These are phyloP conservation scores for Coemansia sp. DNA, from an alignment of 192 early-diverging fungal genomes.

Conservation along the genomic window DNA sequence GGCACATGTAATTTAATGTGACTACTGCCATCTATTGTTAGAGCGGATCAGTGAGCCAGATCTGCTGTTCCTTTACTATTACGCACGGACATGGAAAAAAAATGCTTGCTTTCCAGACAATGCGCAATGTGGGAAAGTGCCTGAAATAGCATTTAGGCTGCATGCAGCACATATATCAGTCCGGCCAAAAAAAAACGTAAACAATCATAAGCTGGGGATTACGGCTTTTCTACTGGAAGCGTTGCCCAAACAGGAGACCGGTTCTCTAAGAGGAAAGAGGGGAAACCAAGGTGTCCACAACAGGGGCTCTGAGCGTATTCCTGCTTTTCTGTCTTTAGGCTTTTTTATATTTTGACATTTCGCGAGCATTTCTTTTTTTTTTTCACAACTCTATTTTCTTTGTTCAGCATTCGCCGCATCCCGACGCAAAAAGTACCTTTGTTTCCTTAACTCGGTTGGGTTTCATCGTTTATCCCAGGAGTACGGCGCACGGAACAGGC, in stretches of 20 bases:
- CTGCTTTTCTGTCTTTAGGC: neutral
- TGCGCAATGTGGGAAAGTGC: neutral
- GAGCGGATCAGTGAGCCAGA: neutral
- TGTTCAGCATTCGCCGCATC: conserved; percentile 2
- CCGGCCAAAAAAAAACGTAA: neutral
- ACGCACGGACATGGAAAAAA: neutral
- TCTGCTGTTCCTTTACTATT: neutral
- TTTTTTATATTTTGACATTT: neutral
- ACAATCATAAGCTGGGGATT: neutral
- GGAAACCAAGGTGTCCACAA: neutral
- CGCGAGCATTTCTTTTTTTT: neutral
- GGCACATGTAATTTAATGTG: neutral
- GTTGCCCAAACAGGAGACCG: conserved; percentile 1
- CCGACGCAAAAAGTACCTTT: neutral
- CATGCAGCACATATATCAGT: neutral
- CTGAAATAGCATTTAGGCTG: conserved; percentile 4
- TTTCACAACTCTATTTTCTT: neutral
- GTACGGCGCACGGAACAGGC: neutral
- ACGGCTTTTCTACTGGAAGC: conserved; percentile 11
- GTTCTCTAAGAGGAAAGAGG: neutral
- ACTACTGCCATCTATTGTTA: neutral
- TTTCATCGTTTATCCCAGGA: neutral
- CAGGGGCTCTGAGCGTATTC: neutral
- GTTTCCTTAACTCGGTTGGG: neutral
- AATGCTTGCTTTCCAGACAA: neutral